Conservation (phyloP, 129 eudicot genomes). For the Gnaphalium uliginosum region DNA sequence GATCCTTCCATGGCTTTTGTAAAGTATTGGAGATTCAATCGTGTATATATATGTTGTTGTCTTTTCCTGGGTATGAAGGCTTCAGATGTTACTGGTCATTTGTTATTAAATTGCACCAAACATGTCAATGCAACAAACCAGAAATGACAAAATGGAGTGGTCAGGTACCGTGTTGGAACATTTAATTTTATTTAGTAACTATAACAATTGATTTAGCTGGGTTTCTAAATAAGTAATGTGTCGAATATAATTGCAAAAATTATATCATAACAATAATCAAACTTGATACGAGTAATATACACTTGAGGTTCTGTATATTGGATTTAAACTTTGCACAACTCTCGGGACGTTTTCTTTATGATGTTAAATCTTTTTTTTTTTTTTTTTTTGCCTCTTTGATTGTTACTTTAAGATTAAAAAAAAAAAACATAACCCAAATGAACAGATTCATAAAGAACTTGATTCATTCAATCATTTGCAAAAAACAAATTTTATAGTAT, state of each 20-base stretch:
- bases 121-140: not conserved
- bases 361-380: not conserved
- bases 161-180: not conserved
- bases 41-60: constrained; percentile 15
- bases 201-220: not conserved
- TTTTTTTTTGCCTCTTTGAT: not conserved
- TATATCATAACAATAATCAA: not conserved
- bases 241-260: not conserved
- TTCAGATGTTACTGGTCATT: not conserved
- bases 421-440: not conserved
- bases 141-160: not conserved
- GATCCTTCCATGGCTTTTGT: constrained; percentile 17
- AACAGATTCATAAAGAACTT: not conserved
- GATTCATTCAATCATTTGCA: not conserved
- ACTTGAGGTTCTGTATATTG: not conserved
- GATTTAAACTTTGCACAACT: not conserved
- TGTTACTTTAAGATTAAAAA: too few species aligned
- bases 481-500: not conserved
- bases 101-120: not conserved
- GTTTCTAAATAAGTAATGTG: not conserved
- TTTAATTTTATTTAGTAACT: not conserved
- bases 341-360: not conserved
- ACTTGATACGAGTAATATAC: too few species aligned
- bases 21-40: constrained; percentile 15
- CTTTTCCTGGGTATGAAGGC: constrained; percentile 18